These are phyloP conservation scores for Chlamydomonas schloesseri DNA, from an alignment of 139 green algal genomes.

Conservation along the genomic window DNA sequence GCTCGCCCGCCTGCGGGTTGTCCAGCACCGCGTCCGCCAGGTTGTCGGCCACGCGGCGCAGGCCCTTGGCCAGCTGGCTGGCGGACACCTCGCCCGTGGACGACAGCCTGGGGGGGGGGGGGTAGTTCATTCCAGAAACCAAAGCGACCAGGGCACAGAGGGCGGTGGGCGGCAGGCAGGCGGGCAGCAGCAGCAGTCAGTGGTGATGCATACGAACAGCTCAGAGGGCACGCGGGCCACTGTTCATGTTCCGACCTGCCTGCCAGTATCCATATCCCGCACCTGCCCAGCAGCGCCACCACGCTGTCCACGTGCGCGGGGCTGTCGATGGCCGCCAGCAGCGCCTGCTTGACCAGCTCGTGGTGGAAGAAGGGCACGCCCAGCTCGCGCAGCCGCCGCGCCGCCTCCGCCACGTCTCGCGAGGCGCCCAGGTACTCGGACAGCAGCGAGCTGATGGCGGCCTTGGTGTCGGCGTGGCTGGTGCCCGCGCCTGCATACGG, in stretches of 20 bases:
- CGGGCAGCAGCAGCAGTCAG: no score
- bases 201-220: no score
- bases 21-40: conserved; percentile 84
- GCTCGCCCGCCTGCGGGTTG: conserved; percentile 68
- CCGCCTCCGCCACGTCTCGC: conserved; percentile 67
- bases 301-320: conserved; percentile 38
- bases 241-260: no score
- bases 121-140: neutral
- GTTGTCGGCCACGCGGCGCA: conserved; percentile 76
- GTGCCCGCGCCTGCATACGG: conserved; percentile 24
- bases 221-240: no score
- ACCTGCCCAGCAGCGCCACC: conserved; percentile 73
- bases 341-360: conserved; percentile 80
- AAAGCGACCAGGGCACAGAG: no score
- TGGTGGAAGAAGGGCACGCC: conserved; percentile 86
- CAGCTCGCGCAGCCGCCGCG: conserved; percentile 54
- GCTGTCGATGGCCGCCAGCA: conserved; percentile 57
- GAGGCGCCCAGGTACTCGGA: conserved; percentile 69
- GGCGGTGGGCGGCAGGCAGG: no score
- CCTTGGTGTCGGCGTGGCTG: conserved; percentile 47
- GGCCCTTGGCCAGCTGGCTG: conserved; percentile 82
- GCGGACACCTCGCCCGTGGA: conserved; percentile 70
- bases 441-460: conserved; percentile 74
- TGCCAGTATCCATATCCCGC: no score
- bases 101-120: conserved; percentile 43